These are phyloP conservation scores for Penicillium concentricum DNA, from an alignment of 2,329 filamentous ascomycete species.

Conservation along the genomic window DNA sequence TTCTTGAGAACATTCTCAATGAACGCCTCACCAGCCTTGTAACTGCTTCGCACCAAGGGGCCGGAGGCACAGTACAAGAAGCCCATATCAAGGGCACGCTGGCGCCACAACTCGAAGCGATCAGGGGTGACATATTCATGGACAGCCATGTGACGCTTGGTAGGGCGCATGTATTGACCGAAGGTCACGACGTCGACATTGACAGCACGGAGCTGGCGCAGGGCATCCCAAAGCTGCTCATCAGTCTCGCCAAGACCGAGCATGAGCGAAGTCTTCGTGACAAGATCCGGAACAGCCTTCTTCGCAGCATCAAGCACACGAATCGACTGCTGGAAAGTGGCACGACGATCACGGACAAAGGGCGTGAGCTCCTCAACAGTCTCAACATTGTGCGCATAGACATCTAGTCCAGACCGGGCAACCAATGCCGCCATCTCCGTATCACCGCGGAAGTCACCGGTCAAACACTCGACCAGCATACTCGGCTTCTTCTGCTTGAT, in stretches of 20 bases:
- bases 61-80: constrained; percentile 96
- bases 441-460: constrained; percentile 84
- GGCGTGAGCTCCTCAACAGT: constrained; percentile 89
- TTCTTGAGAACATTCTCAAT: constrained; percentile 98
- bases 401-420: constrained; percentile 83
- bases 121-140: constrained; percentile 92
- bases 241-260: constrained; percentile 91
- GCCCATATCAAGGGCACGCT: constrained; percentile 87
- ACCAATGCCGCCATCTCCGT: constrained; percentile 83
- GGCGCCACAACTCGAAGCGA: constrained; percentile 86
- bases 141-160: constrained; percentile 95
- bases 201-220: constrained; percentile 74
- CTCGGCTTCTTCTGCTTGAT: constrained; percentile 73
- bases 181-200: constrained; percentile 95
- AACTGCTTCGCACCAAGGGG: constrained; percentile 87
- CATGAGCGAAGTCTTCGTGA: constrained; percentile 99
- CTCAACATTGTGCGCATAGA: constrained; percentile 97
- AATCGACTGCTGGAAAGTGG: constrained; percentile 83
- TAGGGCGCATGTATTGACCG: constrained; percentile 99
- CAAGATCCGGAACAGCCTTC: constrained; percentile 69
- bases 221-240: constrained; percentile 74
- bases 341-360: constrained; percentile 82
- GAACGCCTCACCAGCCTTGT: constrained; percentile 97
- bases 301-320: constrained; percentile 80
- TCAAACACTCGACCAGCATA: constrained; percentile 48